Conservation (phyloP, 192 early-diverging fungal species). For the Mortierella claussenii region DNA sequence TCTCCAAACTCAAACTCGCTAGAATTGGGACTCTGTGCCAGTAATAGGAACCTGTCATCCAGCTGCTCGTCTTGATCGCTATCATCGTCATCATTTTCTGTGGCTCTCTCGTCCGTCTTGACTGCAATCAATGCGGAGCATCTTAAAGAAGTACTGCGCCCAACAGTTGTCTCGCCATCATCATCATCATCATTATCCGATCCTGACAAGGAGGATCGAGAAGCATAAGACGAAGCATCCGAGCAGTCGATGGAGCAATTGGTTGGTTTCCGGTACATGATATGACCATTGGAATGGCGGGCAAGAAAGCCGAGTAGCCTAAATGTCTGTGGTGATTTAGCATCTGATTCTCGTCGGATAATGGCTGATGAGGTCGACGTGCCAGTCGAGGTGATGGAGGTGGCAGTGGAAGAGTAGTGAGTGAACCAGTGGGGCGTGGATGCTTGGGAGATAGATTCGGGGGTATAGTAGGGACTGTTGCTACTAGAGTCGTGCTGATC, state of each 20-base stretch:
- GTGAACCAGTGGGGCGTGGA: too few species aligned
- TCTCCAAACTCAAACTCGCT: constrained; percentile 13
- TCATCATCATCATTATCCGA: neutral
- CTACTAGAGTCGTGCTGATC: too few species aligned
- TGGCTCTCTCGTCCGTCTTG: neutral
- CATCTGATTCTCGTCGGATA: too few species aligned
- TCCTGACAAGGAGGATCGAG: neutral
- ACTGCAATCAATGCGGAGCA: neutral
- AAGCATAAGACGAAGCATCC: neutral
- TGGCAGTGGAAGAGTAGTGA: neutral
- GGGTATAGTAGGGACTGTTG: too few species aligned
- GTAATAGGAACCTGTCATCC: constrained; percentile 9
- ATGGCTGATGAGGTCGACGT: neutral
- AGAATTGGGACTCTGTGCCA: constrained; percentile 22
- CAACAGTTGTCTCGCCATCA: neutral
- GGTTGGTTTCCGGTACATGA: neutral
- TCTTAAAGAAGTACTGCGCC: too few species aligned
- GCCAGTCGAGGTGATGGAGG: neutral
- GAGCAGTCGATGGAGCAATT: neutral
- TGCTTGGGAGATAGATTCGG: too few species aligned
- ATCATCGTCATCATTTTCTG: neutral
- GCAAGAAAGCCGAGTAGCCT: constrained; percentile 8
- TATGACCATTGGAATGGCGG: constrained; percentile 21
- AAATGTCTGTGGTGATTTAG: neutral
- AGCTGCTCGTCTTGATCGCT: neutral